phyloP scores from a whole-genome alignment of 768 basidiomycete species.

The Amanita fuliginea region DNA sequence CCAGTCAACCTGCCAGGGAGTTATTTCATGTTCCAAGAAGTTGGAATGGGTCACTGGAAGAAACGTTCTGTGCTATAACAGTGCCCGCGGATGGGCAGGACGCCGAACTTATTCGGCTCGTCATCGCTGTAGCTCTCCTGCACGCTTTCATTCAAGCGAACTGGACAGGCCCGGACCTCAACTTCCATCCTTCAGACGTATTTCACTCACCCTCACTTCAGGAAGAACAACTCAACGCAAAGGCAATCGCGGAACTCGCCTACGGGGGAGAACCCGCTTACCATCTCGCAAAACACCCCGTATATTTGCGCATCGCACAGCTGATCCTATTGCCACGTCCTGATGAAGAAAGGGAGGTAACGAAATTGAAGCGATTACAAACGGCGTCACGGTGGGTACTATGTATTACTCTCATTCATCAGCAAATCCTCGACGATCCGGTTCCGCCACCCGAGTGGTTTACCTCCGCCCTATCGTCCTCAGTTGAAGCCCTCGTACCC shows the following conservation, averaged over 20 bases:
- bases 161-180: conserved; percentile 90
- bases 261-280: conserved; percentile 91
- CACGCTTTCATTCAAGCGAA: conserved; percentile 90
- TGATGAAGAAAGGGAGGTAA: background rate
- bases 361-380: conserved; percentile 28
- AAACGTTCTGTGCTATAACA: background rate
- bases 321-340: conserved; percentile 45
- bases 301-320: conserved; percentile 68
- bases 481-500: conserved; percentile 23
- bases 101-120: conserved; percentile 45
- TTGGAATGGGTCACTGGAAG: background rate
- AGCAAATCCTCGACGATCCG: conserved; percentile 77
- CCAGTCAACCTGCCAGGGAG: conserved; percentile 29
- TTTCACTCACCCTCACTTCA: conserved; percentile 18
- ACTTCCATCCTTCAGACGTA: conserved; percentile 38
- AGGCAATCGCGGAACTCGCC: conserved; percentile 67
- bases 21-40: conserved; percentile 21
- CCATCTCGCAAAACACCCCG: conserved; percentile 64
- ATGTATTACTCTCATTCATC: conserved; percentile 61
- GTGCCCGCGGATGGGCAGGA: background rate
- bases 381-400: conserved; percentile 77
- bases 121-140: conserved; percentile 67
- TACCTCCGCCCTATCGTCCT: conserved; percentile 26
- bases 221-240: conserved; percentile 46
- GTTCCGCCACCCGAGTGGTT: conserved; percentile 39